Conservation (phyloP, 2,329 filamentous ascomycete species). For the Neurospora sp. region DNA sequence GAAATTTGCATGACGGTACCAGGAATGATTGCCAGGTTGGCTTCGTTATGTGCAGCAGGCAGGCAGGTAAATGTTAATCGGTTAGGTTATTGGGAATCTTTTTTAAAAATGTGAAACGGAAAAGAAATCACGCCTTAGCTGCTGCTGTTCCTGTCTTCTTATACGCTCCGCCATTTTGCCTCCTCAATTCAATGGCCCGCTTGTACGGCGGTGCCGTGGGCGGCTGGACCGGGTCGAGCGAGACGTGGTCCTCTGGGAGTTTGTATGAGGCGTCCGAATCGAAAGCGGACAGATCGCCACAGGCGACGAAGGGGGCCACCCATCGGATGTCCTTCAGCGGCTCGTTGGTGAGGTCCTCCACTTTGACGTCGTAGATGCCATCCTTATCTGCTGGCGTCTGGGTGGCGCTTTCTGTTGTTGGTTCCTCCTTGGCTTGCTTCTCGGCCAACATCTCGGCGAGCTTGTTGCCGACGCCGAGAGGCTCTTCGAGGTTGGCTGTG, state of each 20-base stretch:
- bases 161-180: constrained; percentile 65
- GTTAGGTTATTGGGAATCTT: neutral
- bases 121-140: neutral
- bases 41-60: neutral
- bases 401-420: neutral
- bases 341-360: constrained; percentile 35
- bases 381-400: constrained; percentile 17
- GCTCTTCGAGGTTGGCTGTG: constrained; percentile 64
- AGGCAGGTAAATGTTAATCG: neutral
- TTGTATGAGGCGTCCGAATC: constrained; percentile 94
- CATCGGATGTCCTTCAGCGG: constrained; percentile 48
- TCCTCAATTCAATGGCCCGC: constrained; percentile 75
- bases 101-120: neutral
- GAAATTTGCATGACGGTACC: too few species aligned
- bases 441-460: constrained; percentile 40
- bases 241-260: constrained; percentile 76
- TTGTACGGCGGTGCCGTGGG: constrained; percentile 95
- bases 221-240: constrained; percentile 85
- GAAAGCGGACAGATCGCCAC: constrained; percentile 87
- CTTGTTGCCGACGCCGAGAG: constrained; percentile 55
- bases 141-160: constrained; percentile 45
- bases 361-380: constrained; percentile 36
- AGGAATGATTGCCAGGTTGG: too few species aligned
- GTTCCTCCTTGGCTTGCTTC: constrained; percentile 22
- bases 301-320: constrained; percentile 96